Base-by-base conservation (phyloP, 371 early-diverging fungal species). In the Dinochytrium kinnereticum region DNA sequence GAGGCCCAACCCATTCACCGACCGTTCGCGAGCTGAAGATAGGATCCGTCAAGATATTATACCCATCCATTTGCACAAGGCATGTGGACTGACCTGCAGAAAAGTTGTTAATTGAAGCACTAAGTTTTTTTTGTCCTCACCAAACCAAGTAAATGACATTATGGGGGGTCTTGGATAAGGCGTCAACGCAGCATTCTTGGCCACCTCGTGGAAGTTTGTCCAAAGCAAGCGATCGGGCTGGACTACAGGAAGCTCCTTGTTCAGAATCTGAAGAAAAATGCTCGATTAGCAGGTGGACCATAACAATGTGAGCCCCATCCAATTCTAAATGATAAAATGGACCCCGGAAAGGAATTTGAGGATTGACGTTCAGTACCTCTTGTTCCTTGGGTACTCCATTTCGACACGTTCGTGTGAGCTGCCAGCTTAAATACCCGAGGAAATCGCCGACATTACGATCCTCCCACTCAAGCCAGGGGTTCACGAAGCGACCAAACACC, bases 391-490 rank as follows among this genome's bases (percentile, higher is more conserved):
- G 86, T 21, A 86, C 68, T 24, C 84, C 81, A 69, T 86, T 88
- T 2, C 84, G 79, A 61, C 82, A 84, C 38, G 70, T 76, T 33
- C 86, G 75, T 24, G 80, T 80, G 39, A 88, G 51, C 82, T 85
- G 78, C 76, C 78, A 82, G 17, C 64, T 28, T 28, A 82, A 39
- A 51, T 78, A 79, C 17, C 70, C 77, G 59, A 76, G 86, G 21
- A 85, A 80, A 28, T 86, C 77, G 1, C 84, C 71, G 0, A 84
- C 83, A 69, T 89, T 85, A 71, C 84, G 76, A 64, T 85, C 83
- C 51, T 82, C 76, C 89, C 89, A 90, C 78, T 90, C 88, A 51
- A 78, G 66, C 74, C 88, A 90, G 21, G 90, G 90, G 70, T 90
- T 90, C 10, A 88, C 87, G 80, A 80, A 90, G 24, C 84, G 81